Conservation (phyloP, 495 filamentous ascomycete species). For the Neurospora sp. region DNA sequence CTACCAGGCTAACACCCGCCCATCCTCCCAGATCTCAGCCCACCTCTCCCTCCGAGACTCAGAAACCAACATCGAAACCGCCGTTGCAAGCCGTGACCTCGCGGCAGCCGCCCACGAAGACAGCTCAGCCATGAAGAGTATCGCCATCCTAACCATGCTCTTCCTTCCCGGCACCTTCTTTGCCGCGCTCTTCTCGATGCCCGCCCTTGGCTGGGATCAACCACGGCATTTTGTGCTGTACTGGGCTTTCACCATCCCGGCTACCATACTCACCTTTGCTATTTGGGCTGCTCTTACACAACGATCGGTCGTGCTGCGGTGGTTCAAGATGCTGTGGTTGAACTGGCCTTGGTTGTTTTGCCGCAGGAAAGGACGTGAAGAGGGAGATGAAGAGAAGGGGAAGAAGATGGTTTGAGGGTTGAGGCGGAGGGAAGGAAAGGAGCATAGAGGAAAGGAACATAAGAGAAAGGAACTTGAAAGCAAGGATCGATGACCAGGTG, state of each 20-base stretch:
- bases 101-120: slow-evolving; percentile 33
- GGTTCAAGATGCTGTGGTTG: background rate
- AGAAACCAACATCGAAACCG: background rate
- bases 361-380: background rate
- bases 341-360: background rate
- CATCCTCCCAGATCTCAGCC: no score
- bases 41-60: background rate
- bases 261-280: background rate
- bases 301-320: background rate
- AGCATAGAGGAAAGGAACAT: background rate
- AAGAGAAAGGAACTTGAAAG: no score
- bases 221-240: background rate
- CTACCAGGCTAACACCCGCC: no score
- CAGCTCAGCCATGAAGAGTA: slow-evolving; percentile 41
- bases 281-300: background rate
- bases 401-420: background rate
- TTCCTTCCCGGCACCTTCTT: slow-evolving; percentile 44
- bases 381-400: background rate
- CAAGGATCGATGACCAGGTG: background rate
- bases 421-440: background rate
- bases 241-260: background rate
- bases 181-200: slow-evolving; percentile 22
- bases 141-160: slow-evolving; percentile 43
- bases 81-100: slow-evolving; percentile 23
- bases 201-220: background rate